Conservation (phyloP, 2,329 filamentous ascomycete species). For the Aspergillus floridensis region DNA sequence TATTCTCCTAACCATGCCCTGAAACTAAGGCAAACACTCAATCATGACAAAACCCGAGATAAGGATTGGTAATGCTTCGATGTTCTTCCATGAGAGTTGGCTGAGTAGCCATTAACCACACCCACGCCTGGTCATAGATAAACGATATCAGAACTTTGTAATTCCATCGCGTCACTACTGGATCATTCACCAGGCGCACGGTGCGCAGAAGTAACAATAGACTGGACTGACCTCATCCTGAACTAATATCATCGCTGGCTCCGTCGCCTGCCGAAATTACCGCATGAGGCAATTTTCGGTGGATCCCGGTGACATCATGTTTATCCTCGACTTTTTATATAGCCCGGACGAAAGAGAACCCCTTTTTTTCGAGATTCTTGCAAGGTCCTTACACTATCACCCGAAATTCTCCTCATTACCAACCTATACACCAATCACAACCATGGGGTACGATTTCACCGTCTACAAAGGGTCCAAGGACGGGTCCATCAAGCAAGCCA, state of each 20-base stretch:
- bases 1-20: too few species aligned
- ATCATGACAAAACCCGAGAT: background rate
- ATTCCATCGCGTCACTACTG: background rate
- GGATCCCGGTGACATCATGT: background rate
- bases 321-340: background rate
- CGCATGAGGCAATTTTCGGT: background rate
- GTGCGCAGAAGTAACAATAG: too few species aligned
- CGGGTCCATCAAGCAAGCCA: constrained; percentile 54
- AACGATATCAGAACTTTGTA: background rate
- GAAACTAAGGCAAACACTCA: background rate
- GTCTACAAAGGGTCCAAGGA: constrained; percentile 62
- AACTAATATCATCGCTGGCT: background rate
- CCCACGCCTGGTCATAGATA: background rate
- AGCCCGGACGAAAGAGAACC: background rate
- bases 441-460: constrained; percentile 46
- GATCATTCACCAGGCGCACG: background rate
- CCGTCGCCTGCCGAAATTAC: background rate
- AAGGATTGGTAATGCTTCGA: background rate
- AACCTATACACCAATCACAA: background rate
- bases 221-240: background rate
- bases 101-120: background rate
- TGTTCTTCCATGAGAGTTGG: background rate
- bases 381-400: background rate
- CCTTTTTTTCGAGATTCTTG: background rate
- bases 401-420: too few species aligned